Base-by-base conservation (phyloP, 352 stramenopile genomes). In the Phytophthora rubi region DNA sequence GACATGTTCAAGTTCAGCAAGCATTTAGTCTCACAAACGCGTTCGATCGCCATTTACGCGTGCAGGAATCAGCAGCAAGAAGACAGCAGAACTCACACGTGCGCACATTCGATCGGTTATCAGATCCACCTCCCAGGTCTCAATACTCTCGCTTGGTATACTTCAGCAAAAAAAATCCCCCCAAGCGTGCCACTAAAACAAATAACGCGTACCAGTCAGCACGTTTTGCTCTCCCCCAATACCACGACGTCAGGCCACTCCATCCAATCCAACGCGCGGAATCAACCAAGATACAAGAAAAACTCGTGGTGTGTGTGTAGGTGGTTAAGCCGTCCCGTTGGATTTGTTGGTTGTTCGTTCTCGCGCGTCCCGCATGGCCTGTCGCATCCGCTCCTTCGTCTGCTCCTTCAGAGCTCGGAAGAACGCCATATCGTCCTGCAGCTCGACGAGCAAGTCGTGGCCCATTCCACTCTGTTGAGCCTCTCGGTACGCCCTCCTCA, bases 381-480 rank as follows among this genome's bases (percentile, higher is more conserved):
- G 76, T 15, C 83, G 79, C 83, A 93, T 91, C 18, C 81, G 75
- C 18, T 90, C 82, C 57, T 93, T 93, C 13, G 83, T 83, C 53
- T 68, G 79, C 59, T 92, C 81, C 55, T 93, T 93, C 21, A 93
- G 63, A 18, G 63, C 77, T 33, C 76, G 73, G 58, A 93, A 93
- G 65, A 93, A 92, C 28, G 82, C 79, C 47, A 93, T 81, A 74
- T 93, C 86, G 60, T 91, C 82, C 49, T 89, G 77, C 18, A 90
- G 51, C 52, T 93, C 86, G 1, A 81, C 68, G 6, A 91, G 57
- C 59, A 88, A 48, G 5, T 91, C 86, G 59, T 91, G 81, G 56
- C 77, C 83, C 44, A 79, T 75, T 9, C 81, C 77, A 33, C 79
- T 73, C 37, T 76, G 61, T 55, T 89, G 81, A 2, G 75, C 78